Evolutionary conservation across 495 filamentous ascomycete species (phyloP).

Genomic region (Trichoderma virens): DNA sequence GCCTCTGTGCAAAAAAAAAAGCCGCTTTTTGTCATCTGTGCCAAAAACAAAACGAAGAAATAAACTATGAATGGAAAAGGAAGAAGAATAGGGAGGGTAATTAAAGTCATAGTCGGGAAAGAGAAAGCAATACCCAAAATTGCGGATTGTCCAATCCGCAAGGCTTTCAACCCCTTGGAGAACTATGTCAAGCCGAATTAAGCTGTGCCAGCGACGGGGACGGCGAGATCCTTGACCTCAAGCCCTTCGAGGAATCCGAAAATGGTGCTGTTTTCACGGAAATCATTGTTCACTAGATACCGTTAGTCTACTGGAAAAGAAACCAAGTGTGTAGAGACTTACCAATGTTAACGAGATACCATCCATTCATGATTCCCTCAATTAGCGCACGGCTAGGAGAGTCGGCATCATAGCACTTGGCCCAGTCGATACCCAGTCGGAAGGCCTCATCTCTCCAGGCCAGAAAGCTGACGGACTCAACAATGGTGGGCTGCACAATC

Average conservation of each 20-base stretch:
- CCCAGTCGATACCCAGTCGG: constrained; percentile 87
- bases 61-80: not conserved
- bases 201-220: constrained; percentile 15
- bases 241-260: constrained; percentile 83
- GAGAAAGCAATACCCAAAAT: not conserved
- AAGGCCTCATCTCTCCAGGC: constrained; percentile 99
- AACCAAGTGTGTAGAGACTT: constrained; percentile 23
- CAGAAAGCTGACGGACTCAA: constrained; percentile 94
- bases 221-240: constrained; percentile 56
- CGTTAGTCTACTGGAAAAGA: not conserved
- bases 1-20: not conserved
- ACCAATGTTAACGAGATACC: constrained; percentile 96
- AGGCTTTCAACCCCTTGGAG: not conserved
- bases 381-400: constrained; percentile 80
- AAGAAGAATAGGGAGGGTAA: not conserved
- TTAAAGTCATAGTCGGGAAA: not conserved
- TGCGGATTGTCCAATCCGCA: not conserved
- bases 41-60: not conserved
- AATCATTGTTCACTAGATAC: constrained; percentile 83
- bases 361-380: constrained; percentile 73
- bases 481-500: constrained; percentile 98
- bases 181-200: not conserved
- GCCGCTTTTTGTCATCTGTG: not conserved
- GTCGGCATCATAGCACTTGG: constrained; percentile 70
- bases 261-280: constrained; percentile 68